A percentile compares a stretch with the other conserved stretches of the same genome.
phyloP scores from a whole-genome alignment of 805 yeast species.

The Tetrapisispora taiwanensis region DNA sequence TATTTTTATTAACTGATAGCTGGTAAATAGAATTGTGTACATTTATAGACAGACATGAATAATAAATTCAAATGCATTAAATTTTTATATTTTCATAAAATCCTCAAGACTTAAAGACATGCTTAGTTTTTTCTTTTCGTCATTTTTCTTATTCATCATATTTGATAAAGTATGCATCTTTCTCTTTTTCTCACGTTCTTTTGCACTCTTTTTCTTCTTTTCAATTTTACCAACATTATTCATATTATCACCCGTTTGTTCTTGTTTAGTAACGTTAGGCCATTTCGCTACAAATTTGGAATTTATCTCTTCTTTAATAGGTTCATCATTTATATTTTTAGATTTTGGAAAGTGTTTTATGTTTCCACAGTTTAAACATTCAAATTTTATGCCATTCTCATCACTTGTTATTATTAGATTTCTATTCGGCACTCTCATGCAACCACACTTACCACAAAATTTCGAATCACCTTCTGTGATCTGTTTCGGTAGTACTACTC shows the following conservation, averaged over 20 bases:
- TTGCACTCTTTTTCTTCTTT: conserved; percentile 18
- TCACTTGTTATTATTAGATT: conserved; percentile 18
- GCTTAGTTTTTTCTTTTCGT: conserved; percentile 26
- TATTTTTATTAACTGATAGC: background rate
- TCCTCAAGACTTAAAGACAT: conserved; percentile 39
- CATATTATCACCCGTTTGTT: conserved; percentile 1
- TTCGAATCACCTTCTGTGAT: conserved; percentile 14
- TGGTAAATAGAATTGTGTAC: background rate
- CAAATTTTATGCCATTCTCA: conserved; percentile 13
- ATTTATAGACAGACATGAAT: background rate
- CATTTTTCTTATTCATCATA: conserved; percentile 35
- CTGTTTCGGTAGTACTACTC: conserved; percentile 17
- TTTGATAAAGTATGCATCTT: conserved; percentile 36
- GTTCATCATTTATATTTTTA: background rate
- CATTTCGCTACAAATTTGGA: conserved; percentile 20
- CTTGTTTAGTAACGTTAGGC: conserved; percentile 10
- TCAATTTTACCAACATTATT: conserved; percentile 2
- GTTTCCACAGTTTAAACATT: conserved; percentile 24
- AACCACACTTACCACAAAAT: conserved; percentile 26
- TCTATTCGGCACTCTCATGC: conserved; percentile 24
- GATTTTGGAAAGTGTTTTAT: conserved; percentile 8
- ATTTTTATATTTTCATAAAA: conserved; percentile 32
- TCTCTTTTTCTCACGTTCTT: conserved; percentile 38
- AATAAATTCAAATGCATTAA: background rate
- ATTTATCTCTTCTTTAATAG: background rate